phyloP scores from a whole-genome alignment of 306 rosid genomes.

The Datisca glomerata region DNA sequence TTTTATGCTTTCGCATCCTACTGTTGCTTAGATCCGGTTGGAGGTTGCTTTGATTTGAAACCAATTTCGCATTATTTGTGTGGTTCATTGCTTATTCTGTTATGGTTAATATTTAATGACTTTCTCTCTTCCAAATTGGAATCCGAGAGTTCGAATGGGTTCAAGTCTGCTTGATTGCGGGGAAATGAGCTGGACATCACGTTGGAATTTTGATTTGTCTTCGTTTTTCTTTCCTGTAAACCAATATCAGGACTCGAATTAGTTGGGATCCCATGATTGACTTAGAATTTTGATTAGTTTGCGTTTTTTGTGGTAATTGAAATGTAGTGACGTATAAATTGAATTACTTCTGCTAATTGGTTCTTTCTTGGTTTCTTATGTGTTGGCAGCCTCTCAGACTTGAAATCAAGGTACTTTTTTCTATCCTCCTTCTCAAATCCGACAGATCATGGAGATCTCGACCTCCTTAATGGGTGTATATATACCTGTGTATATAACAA shows the following conservation, averaged over 20 bases:
- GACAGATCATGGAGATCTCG: background rate
- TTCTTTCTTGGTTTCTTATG: slow-evolving; percentile 21
- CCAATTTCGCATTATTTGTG: slow-evolving; percentile 11
- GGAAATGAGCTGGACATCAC: background rate
- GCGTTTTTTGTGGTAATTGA: background rate
- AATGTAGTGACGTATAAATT: background rate
- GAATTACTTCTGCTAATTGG: slow-evolving; percentile 21
- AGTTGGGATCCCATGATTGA: slow-evolving; percentile 28
- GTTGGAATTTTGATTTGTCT: slow-evolving; percentile 5
- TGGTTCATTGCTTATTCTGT: slow-evolving; percentile 3
- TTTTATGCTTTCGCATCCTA: slow-evolving; percentile 12
- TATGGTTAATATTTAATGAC: slow-evolving; percentile 10
- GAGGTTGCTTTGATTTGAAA: slow-evolving; percentile 27
- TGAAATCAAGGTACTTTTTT: slow-evolving; percentile 73
- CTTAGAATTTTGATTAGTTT: background rate
- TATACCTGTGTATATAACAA: slow-evolving; percentile 12
- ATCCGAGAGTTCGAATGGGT: slow-evolving; percentile 11
- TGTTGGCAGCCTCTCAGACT: slow-evolving; percentile 95
- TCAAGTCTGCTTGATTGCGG: slow-evolving; percentile 8
- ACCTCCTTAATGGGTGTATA: slow-evolving; percentile 1
- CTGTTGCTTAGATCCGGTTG: slow-evolving; percentile 51
- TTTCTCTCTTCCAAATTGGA: slow-evolving; percentile 6
- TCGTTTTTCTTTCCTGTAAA: slow-evolving; percentile 4
- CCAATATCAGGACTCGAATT: slow-evolving; percentile 12
- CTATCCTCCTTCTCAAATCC: slow-evolving; percentile 4